Evolutionary conservation across 768 basidiomycete genomes (phyloP), one percentile per base, ranked within the genome.

Genomic region (Termitomyces sp.): DNA sequence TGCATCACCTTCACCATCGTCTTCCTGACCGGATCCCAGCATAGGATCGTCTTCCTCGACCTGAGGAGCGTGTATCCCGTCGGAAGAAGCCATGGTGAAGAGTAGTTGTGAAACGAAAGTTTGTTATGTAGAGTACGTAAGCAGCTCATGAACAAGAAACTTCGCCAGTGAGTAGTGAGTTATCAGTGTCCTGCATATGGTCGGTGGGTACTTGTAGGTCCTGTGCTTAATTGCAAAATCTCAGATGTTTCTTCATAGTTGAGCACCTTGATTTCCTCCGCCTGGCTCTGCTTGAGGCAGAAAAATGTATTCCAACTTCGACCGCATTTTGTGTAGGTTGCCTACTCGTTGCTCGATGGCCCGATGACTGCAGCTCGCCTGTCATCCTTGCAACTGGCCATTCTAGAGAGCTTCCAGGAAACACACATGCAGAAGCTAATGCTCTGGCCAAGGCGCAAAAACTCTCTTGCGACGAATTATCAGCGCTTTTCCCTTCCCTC

Each of bases 371-470:
- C 32, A 64, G 66, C 42, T 41, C 66, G 14, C 76, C 85, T 4
- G 72, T 84, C 55, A 72, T 90, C 46, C 71, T 98, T 36, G 75
- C 92, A 13, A 86, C 86, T 2, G 94, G 94, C 18, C 94, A 87
- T 73, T 98, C 95, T 26, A 81, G 97, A 65, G 94, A 98, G 68
- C 79, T 98, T 0, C 77, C 84, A 4, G 96, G 95, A 53, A 98
- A 98, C 68, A 98, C 96, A 3, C 96, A 99, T 69, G 96, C 95
- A 12, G 96, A 99, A 74, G 93, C 94, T 24, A 96, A 96, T 68
- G 94, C 95, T 1, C 74, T 99, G 53, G 68, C 81, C 42, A 97
- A 98, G 66, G 82, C 85, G 5, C 70, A 68, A 16, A 44, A 61
- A n/a, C 74, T 86, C 39, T 74, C 83, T 2, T 47, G 65, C 8